Evolutionary conservation across 768 basidiomycete species (phyloP).

Genomic region (Termitomyces sp.): DNA sequence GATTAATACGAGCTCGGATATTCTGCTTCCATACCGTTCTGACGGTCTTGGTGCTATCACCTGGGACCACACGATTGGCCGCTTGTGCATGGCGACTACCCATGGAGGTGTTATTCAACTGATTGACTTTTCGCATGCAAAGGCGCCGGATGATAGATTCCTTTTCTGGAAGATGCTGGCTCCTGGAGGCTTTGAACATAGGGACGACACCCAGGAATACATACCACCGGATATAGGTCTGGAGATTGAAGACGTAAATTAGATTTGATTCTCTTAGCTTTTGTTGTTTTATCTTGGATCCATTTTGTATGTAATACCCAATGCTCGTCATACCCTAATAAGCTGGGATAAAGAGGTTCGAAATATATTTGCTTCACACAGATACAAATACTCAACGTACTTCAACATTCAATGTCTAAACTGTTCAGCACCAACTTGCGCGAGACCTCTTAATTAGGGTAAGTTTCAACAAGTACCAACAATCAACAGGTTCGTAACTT

Average conservation of each 20-base stretch:
- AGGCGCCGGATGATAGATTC: conserved; percentile 22
- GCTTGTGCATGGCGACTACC: conserved; percentile 46
- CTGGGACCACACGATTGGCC: conserved; percentile 63
- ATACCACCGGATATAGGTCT: background rate
- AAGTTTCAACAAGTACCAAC: too few species aligned
- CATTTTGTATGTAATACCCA: background rate
- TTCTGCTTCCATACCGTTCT: conserved; percentile 10
- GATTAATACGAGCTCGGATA: conserved; percentile 6
- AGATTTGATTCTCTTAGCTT: background rate
- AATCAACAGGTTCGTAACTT: too few species aligned
- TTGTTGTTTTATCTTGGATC: too few species aligned
- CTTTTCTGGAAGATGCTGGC: conserved; percentile 23
- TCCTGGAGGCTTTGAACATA: conserved; percentile 9
- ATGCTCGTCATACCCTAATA: too few species aligned
- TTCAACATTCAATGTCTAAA: too few species aligned
- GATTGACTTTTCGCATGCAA: conserved; percentile 37
- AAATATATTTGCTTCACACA: too few species aligned
- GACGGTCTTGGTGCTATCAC: conserved; percentile 40
- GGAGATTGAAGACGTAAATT: background rate
- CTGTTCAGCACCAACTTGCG: too few species aligned
- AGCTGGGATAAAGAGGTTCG: too few species aligned
- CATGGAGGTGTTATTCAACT: conserved; percentile 34
- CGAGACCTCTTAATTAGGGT: too few species aligned
- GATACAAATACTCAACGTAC: background rate
- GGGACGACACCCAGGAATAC: background rate